Evolutionary conservation across 768 basidiomycete species (phyloP).

Genomic region (Lactarius deliciosus): DNA sequence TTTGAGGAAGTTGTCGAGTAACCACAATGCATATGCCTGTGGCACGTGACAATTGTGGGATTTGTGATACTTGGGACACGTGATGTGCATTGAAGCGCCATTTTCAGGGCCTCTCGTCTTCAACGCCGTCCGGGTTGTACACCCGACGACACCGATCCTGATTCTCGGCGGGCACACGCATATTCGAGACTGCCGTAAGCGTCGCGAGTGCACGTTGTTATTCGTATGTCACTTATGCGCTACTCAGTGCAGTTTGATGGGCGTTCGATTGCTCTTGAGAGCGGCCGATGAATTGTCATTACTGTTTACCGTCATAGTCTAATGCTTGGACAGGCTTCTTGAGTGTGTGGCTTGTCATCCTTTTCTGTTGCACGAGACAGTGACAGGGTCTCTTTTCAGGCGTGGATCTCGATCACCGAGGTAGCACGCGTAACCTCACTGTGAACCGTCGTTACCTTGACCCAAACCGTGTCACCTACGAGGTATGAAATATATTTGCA

Average conservation of each 20-base stretch:
- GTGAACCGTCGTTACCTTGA: constrained; percentile 77
- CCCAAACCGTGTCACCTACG: constrained; percentile 73
- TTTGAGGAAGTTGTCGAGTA: too few relatives aligned
- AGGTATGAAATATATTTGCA: constrained; percentile 43
- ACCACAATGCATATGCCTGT: constrained; percentile 70
- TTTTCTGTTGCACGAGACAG: too few relatives aligned
- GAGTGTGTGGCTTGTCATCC: too few relatives aligned
- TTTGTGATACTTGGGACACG: neutral
- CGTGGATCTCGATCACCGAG: constrained; percentile 43
- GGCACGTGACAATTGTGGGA: constrained; percentile 60
- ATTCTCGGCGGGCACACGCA: constrained; percentile 84
- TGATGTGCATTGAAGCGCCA: neutral
- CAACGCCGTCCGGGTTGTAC: constrained; percentile 68
- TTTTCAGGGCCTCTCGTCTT: constrained; percentile 66
- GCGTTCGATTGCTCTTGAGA: constrained; percentile 76
- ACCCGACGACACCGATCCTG: constrained; percentile 73
- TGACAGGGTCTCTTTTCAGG: too few relatives aligned
- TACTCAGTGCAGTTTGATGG: constrained; percentile 60
- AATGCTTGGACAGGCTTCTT: constrained; percentile 50
- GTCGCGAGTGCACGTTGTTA: neutral
- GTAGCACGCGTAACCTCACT: constrained; percentile 50
- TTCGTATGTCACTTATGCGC: neutral
- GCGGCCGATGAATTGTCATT: constrained; percentile 55
- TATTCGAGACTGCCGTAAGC: constrained; percentile 74
- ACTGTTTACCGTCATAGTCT: neutral